Evolutionary conservation across 306 rosid species (phyloP).

Genomic region (Casuarina equisetifolia): DNA sequence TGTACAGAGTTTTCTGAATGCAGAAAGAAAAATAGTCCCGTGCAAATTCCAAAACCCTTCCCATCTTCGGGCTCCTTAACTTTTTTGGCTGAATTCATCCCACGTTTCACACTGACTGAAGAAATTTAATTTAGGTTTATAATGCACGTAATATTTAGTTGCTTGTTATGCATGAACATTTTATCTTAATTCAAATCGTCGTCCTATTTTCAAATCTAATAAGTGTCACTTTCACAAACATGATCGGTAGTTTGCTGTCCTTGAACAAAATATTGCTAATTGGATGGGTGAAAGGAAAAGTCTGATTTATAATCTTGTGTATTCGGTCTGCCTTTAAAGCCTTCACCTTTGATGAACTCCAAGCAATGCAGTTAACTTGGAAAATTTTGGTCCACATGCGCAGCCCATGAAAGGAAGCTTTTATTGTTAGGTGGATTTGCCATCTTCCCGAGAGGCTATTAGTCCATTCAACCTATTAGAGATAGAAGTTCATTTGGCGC

Average conservation of each 20-base stretch:
- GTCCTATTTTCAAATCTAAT: no score
- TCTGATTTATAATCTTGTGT: background rate
- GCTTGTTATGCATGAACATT: no score
- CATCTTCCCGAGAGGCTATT: background rate
- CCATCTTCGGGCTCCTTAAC: background rate
- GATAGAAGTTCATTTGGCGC: conserved; percentile 2
- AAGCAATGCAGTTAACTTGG: background rate
- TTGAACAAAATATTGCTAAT: no score
- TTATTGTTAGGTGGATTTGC: background rate
- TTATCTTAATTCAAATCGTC: no score
- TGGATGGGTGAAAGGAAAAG: background rate
- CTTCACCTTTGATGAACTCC: background rate
- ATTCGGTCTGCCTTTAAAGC: background rate
- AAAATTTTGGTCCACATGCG: no score
- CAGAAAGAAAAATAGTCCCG: background rate
- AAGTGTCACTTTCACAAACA: no score
- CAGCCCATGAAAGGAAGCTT: background rate
- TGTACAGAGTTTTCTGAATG: background rate
- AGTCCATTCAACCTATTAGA: background rate
- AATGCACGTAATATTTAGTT: no score
- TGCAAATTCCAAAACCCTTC: background rate
- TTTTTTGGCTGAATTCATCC: no score
- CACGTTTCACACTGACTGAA: no score
- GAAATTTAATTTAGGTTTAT: no score
- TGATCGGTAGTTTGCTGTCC: no score